phyloP scores from a whole-genome alignment of 2,329 filamentous ascomycete species.

The Zymoseptoria passerinii region DNA sequence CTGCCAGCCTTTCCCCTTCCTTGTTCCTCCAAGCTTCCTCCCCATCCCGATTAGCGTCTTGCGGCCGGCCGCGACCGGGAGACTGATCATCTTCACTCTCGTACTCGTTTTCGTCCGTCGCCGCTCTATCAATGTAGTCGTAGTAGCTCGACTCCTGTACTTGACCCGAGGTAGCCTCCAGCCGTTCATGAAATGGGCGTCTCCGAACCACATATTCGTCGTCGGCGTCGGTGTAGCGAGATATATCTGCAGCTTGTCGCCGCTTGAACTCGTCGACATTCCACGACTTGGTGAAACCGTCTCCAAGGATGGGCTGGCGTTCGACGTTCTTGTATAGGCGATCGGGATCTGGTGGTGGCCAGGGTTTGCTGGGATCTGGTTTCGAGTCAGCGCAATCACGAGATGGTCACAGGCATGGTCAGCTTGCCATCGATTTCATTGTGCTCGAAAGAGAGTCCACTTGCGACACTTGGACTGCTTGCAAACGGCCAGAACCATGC shows the following conservation, averaged over 20 bases:
- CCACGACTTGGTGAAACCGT: conserved; percentile 34
- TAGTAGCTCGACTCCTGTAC: conserved; percentile 12
- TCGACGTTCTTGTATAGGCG: conserved; percentile 29
- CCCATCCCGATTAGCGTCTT: conserved; percentile 31
- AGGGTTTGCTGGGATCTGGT: conserved; percentile 31
- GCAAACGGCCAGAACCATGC: conserved; percentile 64
- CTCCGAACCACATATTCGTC: conserved; percentile 31
- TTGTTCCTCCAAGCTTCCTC: conserved; percentile 62
- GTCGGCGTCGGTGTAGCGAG: conserved; percentile 29
- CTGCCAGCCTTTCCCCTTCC: conserved; percentile 64
- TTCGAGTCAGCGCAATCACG: background rate
- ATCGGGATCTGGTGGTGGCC: conserved; percentile 47
- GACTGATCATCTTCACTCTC: conserved; percentile 31
- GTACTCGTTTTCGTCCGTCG: conserved; percentile 37
- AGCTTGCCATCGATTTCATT: conserved; percentile 64
- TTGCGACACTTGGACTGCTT: conserved; percentile 39
- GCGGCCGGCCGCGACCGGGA: conserved; percentile 14
- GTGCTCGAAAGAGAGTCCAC: conserved; percentile 56
- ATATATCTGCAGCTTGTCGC: conserved; percentile 46
- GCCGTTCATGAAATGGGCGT: conserved; percentile 36
- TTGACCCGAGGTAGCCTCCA: conserved; percentile 23
- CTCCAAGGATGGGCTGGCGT: conserved; percentile 18
- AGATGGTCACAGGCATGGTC: conserved; percentile 27
- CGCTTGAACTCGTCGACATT: conserved; percentile 46
- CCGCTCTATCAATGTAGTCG: conserved; percentile 26